Percentiles rank a stretch among this genome's conserved stretches.
Conservation (phyloP, 495 filamentous ascomycete genomes). For the Podospora comata region DNA sequence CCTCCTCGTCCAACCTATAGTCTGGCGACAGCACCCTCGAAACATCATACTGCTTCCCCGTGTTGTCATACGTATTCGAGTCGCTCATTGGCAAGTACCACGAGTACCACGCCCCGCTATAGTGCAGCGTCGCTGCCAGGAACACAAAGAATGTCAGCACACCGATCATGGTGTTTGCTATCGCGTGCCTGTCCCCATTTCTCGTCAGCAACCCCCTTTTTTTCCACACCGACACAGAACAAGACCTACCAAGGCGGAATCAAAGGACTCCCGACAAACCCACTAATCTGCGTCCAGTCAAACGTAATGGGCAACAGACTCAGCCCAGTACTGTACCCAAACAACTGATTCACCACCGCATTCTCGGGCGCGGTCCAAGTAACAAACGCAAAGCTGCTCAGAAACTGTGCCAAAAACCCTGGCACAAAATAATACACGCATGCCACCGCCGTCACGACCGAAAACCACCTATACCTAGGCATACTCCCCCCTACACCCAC, state of each 20-base stretch:
- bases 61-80: constrained; percentile 61
- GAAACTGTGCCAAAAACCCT: constrained; percentile 55
- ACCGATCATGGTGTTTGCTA: constrained; percentile 61
- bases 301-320: constrained; percentile 60
- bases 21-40: constrained; percentile 50
- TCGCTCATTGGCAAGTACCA: constrained; percentile 58
- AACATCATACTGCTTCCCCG: constrained; percentile 54
- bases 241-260: constrained; percentile 53
- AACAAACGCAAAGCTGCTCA: constrained; percentile 59
- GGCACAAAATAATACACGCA: constrained; percentile 62
- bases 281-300: constrained; percentile 63
- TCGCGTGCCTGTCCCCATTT: constrained; percentile 42
- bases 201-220: constrained; percentile 7
- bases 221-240: not conserved
- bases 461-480: constrained; percentile 59
- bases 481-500: constrained; percentile 53
- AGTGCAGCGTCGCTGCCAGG: constrained; percentile 52
- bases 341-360: constrained; percentile 65
- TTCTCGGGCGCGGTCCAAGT: constrained; percentile 62
- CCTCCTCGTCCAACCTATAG: constrained; percentile 50
- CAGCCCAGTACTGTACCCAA: constrained; percentile 62
- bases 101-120: constrained; percentile 63
- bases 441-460: constrained; percentile 45
- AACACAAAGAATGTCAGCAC: constrained; percentile 54
- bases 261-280: constrained; percentile 56